A percentile compares a stretch with the other conserved stretches of the same genome.
These are phyloP conservation scores for Phytopythium mirpurense DNA, from an alignment of 352 stramenopile genomes.

Conservation along the genomic window DNA sequence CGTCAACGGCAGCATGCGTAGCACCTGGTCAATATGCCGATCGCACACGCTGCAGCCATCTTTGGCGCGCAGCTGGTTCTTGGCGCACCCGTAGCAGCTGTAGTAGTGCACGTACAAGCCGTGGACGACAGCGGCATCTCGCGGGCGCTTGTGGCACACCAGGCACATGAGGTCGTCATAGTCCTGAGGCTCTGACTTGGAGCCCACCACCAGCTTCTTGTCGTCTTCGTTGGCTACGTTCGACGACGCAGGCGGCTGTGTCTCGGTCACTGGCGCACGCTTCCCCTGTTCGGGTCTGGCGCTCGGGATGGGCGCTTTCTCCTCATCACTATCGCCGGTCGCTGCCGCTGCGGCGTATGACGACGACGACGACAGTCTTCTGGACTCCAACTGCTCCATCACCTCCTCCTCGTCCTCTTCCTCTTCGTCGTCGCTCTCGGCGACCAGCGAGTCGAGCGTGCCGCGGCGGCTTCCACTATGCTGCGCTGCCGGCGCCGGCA, in stretches of 20 bases:
- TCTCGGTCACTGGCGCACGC: not conserved
- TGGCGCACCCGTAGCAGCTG: slow-evolving; percentile 74
- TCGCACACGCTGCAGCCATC: slow-evolving; percentile 67
- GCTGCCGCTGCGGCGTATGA: not conserved
- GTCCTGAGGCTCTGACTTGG: slow-evolving; percentile 21
- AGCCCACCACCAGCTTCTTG: not conserved
- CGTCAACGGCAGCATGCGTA: slow-evolving; percentile 71
- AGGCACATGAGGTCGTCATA: slow-evolving; percentile 67
- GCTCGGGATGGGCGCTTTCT: slow-evolving; percentile 12
- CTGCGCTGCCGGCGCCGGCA: slow-evolving; percentile 15
- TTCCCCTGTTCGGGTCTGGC: not conserved
- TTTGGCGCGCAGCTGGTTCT: slow-evolving; percentile 48
- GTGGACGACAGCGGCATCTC: slow-evolving; percentile 64
- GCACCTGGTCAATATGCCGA: slow-evolving; percentile 70
- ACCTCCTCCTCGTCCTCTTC: slow-evolving; percentile 34
- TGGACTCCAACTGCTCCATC: slow-evolving; percentile 28
- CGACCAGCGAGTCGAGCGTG: slow-evolving; percentile 54
- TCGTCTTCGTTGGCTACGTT: not conserved
- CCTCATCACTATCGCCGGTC: slow-evolving; percentile 11
- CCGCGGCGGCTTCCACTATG: slow-evolving; percentile 27
- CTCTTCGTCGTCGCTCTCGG: slow-evolving; percentile 50
- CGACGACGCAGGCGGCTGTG: not conserved
- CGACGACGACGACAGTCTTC: slow-evolving; percentile 5
- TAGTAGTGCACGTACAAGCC: slow-evolving; percentile 82
- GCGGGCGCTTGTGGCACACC: slow-evolving; percentile 50